A percentile compares a stretch with the other conserved stretches of the same genome.
Evolutionary conservation across 73 alveolate species (phyloP).

Genomic region (Paramecium primaurelia): DNA sequence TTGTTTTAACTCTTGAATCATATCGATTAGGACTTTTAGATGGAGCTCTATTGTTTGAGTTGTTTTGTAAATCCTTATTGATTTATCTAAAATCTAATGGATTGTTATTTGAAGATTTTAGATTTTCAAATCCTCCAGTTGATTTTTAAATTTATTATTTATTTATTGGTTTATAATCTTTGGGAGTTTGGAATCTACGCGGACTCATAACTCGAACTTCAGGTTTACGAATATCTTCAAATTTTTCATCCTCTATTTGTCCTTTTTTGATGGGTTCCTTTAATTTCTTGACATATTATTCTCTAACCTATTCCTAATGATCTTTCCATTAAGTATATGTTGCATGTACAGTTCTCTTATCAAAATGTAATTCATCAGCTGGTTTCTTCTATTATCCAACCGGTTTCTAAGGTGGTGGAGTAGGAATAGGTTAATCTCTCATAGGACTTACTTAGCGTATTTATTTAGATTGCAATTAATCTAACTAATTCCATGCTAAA

Average conservation of each 20-base stretch:
- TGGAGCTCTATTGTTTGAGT: not conserved
- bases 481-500: not conserved
- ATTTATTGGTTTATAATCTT: not conserved
- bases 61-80: not conserved
- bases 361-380: not conserved
- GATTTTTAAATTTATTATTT: not conserved
- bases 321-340: slow-evolving; percentile 34
- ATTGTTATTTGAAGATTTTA: not conserved
- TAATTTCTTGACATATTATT: slow-evolving; percentile 2
- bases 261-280: not conserved
- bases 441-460: not conserved
- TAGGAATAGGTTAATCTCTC: not conserved
- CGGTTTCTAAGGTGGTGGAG: not conserved
- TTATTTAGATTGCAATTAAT: not conserved
- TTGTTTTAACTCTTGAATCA: not conserved
- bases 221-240: not conserved
- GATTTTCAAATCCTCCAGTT: not conserved
- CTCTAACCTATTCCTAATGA: not conserved
- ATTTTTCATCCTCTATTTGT: not conserved
- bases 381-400: not conserved
- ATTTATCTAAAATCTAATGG: not conserved
- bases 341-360: slow-evolving; percentile 17
- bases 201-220: not conserved
- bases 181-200: slow-evolving; percentile 30
- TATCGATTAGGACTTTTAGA: not conserved